Evolutionary conservation across 2,329 filamentous ascomycete species (phyloP), one percentile per base, ranked within the genome.

Genomic region (Blastomyces parvus): DNA sequence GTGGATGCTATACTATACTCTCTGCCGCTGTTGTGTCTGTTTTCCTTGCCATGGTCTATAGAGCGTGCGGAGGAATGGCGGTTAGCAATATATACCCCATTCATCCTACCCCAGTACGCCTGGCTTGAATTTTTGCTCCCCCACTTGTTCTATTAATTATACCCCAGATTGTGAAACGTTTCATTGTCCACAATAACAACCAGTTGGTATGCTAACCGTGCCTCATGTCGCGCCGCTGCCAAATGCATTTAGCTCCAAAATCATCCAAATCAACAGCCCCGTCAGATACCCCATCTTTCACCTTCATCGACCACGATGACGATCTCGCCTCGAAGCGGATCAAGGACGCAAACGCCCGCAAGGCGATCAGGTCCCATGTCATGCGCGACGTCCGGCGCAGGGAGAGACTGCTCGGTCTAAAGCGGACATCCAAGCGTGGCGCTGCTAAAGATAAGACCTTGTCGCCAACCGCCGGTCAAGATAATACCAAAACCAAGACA

Each of bases 341-440:
- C 66, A 75, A 71, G 64, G 71, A 77, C 69, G 70, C 69, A 60
- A 72, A 74, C 65, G 74, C 75, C 38, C 72, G 74, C 53, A 75
- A 76, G 66, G 72, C 72, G 14, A 78, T 78, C 57, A 73, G 76
- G 19, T 78, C 76, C 17, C 76, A 78, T 72, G 76, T 77, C 22
- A 78, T 78, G 76, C 74, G 75, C 50, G 72, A 77, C 66, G 76
- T 78, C 19, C 76, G 76, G 48, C 73, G 74, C 38, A 71, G 73
- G n/a, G 76, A 78, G 65, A 69, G 73, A 60, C 71, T 76, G 6
- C 74, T 73, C 17, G 76, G 76, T 2, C 64, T 73, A 46, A 77
- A 76, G 65, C 68, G 76, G 59, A 69, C 69, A 17, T 71, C 73
- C 2, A 74, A 66, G 66, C 72, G 68, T 36, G 74, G 71, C 44